These are phyloP conservation scores for Hypoxylon lienhwacheense DNA, from an alignment of 495 filamentous ascomycete species.

Conservation along the genomic window DNA sequence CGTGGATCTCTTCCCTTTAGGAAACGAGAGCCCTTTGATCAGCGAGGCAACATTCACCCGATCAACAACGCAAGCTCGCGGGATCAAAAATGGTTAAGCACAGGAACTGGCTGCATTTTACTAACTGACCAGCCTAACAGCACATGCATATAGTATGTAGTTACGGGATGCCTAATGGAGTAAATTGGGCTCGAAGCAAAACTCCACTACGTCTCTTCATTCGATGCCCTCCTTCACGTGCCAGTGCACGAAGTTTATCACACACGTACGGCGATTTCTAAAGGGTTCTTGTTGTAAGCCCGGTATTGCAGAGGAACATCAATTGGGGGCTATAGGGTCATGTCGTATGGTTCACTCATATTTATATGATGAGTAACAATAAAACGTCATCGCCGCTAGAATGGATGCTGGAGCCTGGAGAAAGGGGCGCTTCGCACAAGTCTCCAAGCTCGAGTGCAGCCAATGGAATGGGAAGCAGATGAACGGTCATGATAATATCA, in stretches of 20 bases:
- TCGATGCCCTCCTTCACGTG: conserved; percentile 24
- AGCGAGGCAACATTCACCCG: conserved; percentile 22
- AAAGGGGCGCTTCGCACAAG: conserved; percentile 7
- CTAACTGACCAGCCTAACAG: conserved; percentile 23
- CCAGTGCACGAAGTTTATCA: conserved; percentile 18
- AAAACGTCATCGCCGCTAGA: not conserved
- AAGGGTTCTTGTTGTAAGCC: not conserved
- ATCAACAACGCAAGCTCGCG: conserved; percentile 27
- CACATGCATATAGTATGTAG: conserved; percentile 12
- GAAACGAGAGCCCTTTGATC: conserved; percentile 21
- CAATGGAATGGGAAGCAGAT: conserved; percentile 4
- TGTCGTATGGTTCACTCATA: too few relatives aligned
- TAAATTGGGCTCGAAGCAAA: conserved; percentile 25
- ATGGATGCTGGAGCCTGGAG: conserved; percentile 5
- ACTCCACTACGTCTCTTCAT: conserved; percentile 23
- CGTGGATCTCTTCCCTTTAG: conserved; percentile 25
- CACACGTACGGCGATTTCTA: conserved; percentile 7
- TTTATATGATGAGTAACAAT: not conserved
- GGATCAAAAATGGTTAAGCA: conserved; percentile 8
- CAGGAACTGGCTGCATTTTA: conserved; percentile 12
- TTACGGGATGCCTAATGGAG: conserved; percentile 24
- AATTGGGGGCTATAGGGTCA: too few relatives aligned
- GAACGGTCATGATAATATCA: not conserved
- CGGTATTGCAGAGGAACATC: too few relatives aligned
- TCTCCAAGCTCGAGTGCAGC: conserved; percentile 5